Percentiles rank a stretch among this genome's conserved stretches.
phyloP scores from a whole-genome alignment of 495 filamentous ascomycete genomes.

The Penicillium riverlandense region DNA sequence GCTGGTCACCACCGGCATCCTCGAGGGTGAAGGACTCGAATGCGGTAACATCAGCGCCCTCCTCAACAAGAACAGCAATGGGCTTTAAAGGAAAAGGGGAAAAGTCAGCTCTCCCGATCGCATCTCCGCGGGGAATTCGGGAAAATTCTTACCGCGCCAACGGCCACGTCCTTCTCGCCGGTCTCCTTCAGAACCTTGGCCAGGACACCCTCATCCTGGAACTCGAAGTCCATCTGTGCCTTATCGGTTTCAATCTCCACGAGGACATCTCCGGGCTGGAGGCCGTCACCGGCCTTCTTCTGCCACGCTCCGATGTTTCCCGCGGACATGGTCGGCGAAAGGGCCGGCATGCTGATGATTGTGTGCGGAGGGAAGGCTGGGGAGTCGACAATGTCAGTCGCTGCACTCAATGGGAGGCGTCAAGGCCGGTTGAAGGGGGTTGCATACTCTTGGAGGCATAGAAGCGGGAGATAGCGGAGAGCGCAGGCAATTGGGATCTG shows the following conservation, averaged over 20 bases:
- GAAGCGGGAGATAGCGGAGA: conserved; percentile 59
- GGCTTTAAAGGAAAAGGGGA: conserved; percentile 55
- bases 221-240: conserved; percentile 99
- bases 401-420: conserved; percentile 13
- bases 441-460: conserved; percentile 72
- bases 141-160: conserved; percentile 73
- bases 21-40: conserved; percentile 84
- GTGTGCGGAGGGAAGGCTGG: conserved; percentile 86
- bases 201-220: conserved; percentile 94
- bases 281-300: conserved; percentile 86
- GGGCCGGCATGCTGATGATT: conserved; percentile 93
- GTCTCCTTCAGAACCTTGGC: conserved; percentile 92
- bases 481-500: conserved; percentile 43
- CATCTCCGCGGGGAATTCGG: conserved; percentile 16
- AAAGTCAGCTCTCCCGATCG: conserved; percentile 3
- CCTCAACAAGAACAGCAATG: conserved; percentile 91
- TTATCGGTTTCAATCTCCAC: conserved; percentile 99
- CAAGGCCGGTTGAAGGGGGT: conserved; percentile 6
- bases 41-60: conserved; percentile 73
- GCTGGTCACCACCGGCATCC: conserved; percentile 83
- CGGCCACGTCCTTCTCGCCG: conserved; percentile 90
- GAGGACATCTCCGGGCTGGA: conserved; percentile 91
- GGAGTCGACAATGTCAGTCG: not conserved
- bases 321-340: conserved; percentile 95
- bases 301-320: conserved; percentile 98